These are phyloP conservation scores for Cajanus cajan DNA, from an alignment of 306 rosid species.

Conservation along the genomic window DNA sequence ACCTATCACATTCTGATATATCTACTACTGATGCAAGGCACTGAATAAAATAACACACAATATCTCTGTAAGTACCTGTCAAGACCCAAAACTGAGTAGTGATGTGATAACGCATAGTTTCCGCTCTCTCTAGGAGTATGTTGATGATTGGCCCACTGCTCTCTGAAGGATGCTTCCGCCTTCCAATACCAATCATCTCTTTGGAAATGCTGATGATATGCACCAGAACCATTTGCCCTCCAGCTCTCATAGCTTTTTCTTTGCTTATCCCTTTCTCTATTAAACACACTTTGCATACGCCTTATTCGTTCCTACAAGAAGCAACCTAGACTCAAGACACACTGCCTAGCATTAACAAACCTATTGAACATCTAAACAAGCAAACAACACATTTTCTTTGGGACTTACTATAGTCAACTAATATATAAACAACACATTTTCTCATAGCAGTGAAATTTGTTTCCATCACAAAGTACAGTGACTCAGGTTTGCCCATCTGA, in stretches of 20 bases:
- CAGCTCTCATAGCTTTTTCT: conserved; percentile 67
- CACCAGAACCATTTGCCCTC: conserved; percentile 64
- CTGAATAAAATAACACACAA: background rate
- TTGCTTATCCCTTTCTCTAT: conserved; percentile 85
- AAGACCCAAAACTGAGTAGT: conserved; percentile 92
- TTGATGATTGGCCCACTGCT: conserved; percentile 55
- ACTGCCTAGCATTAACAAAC: background rate
- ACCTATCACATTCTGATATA: background rate
- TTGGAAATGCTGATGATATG: conserved; percentile 65
- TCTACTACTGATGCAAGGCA: background rate
- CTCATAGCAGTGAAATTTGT: background rate
- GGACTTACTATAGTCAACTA: background rate
- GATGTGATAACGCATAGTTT: conserved; percentile 68
- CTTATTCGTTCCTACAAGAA: conserved; percentile 77
- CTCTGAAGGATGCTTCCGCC: conserved; percentile 60
- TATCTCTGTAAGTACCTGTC: conserved; percentile 63
- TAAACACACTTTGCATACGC: conserved; percentile 92
- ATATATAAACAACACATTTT: background rate
- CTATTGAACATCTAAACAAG: background rate
- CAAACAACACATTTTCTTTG: background rate
- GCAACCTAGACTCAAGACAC: conserved; percentile 14
- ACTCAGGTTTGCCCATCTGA: background rate
- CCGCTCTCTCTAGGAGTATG: conserved; percentile 57
- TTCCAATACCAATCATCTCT: conserved; percentile 98
- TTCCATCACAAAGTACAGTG: background rate